A percentile compares a stretch with the other conserved stretches of the same genome.
Evolutionary conservation across 2,329 filamentous ascomycete species (phyloP).

Genomic region (Tolypocladium cylindrosporum): DNA sequence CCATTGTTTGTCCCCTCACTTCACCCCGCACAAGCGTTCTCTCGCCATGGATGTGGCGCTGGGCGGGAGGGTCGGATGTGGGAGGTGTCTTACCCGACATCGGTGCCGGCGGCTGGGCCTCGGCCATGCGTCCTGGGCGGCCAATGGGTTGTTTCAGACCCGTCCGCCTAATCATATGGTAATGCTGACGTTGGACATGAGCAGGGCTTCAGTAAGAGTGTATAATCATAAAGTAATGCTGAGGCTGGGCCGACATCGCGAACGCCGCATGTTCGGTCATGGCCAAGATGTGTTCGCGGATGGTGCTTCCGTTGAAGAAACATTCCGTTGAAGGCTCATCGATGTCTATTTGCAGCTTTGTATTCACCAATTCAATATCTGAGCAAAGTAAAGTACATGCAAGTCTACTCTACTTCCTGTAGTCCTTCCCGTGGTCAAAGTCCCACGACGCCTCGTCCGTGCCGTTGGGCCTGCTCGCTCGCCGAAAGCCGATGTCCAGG

Average conservation of each 20-base stretch:
- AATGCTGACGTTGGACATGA: neutral
- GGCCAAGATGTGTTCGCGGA: neutral
- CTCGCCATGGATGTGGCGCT: neutral
- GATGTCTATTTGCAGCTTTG: neutral
- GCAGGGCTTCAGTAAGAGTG: too few species aligned
- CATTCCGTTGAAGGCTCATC: neutral
- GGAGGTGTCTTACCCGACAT: neutral
- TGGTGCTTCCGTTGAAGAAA: neutral
- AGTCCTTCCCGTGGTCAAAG: slow-evolving; percentile 33
- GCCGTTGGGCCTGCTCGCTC: slow-evolving; percentile 38
- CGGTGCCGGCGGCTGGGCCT: neutral
- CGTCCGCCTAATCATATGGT: neutral
- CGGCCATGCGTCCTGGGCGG: neutral
- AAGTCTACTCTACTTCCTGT: slow-evolving; percentile 1
- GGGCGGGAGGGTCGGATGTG: neutral
- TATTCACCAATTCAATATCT: too few species aligned
- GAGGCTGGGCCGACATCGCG: neutral
- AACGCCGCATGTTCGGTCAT: neutral
- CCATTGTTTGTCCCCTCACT: neutral
- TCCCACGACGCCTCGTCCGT: slow-evolving; percentile 49
- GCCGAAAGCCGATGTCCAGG: slow-evolving; percentile 31
- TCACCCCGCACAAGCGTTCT: neutral
- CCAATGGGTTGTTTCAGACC: neutral
- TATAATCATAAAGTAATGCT: neutral
- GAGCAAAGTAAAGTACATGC: neutral